Percentiles rank a stretch among this genome's conserved stretches.
Evolutionary conservation across 441 rosid species (phyloP).

Genomic region (Viola pubescens): DNA sequence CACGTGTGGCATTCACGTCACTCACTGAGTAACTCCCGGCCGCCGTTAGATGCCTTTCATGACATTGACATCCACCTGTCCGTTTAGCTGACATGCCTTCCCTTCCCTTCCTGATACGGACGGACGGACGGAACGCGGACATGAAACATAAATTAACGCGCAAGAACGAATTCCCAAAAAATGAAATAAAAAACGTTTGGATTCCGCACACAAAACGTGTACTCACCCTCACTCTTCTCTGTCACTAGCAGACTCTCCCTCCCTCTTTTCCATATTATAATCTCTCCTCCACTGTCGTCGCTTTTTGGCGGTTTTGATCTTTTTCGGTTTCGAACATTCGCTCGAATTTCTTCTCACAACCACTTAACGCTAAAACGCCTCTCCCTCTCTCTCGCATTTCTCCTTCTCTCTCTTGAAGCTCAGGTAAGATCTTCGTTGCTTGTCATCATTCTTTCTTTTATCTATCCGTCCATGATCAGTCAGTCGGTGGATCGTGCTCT

Average conservation of each 20-base stretch:
- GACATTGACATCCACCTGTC: too few species aligned
- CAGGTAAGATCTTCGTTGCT: constrained; percentile 23
- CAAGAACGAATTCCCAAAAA: background rate
- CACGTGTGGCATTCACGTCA: too few species aligned
- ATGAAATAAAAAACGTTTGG: constrained; percentile 18
- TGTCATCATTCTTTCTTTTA: background rate
- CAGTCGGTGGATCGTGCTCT: constrained; percentile 10
- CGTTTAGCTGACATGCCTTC: too few species aligned
- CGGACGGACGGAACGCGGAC: too few species aligned
- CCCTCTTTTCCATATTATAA: background rate
- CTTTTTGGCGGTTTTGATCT: constrained; percentile 28
- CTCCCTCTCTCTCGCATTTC: background rate
- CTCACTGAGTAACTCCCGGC: too few species aligned
- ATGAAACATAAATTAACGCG: too few species aligned
- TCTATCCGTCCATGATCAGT: background rate
- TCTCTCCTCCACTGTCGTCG: constrained; percentile 15
- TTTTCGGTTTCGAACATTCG: constrained; percentile 22
- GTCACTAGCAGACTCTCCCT: background rate
- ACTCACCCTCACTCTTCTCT: too few species aligned
- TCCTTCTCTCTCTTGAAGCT: constrained; percentile 6
- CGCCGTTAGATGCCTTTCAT: too few species aligned
- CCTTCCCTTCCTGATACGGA: too few species aligned
- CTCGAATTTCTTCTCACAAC: constrained; percentile 12
- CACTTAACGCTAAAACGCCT: background rate
- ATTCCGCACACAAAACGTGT: constrained; percentile 26